Evolutionary conservation across 1,284 basidiomycete species (phyloP).

Genomic region (Trichosporon sp.): DNA sequence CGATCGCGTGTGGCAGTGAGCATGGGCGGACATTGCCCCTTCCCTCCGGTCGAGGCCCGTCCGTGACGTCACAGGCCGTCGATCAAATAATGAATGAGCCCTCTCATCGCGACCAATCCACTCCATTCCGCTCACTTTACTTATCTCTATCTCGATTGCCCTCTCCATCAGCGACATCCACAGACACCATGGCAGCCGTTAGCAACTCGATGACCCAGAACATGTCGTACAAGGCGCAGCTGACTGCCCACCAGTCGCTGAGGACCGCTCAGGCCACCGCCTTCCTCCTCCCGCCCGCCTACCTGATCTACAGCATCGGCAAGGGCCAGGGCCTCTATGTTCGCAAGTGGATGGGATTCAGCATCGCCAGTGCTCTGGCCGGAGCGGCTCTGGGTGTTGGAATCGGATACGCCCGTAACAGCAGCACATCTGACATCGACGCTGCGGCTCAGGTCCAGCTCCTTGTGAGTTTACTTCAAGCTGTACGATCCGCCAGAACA

Average conservation of each 20-base stretch:
- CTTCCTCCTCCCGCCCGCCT: conserved; percentile 38
- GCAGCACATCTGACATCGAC: conserved; percentile 26
- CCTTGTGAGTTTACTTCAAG: conserved; percentile 32
- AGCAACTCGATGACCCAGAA: conserved; percentile 25
- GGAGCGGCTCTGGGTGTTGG: conserved; percentile 27
- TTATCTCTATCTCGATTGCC: background rate
- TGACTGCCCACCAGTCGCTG: conserved; percentile 31
- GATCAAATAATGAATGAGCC: background rate
- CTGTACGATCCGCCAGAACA: background rate
- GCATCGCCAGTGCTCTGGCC: conserved; percentile 21
- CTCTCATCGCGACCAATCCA: background rate
- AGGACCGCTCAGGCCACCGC: conserved; percentile 37
- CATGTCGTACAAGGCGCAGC: conserved; percentile 26
- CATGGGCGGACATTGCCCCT: background rate
- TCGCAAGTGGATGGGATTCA: conserved; percentile 27
- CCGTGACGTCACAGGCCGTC: background rate
- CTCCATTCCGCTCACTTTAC: background rate
- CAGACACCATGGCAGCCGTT: conserved; percentile 29
- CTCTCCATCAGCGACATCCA: background rate
- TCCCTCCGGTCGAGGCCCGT: background rate
- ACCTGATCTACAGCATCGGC: conserved; percentile 27
- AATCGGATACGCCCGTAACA: conserved; percentile 25
- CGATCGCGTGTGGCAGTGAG: too few relatives aligned
- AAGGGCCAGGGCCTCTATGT: conserved; percentile 7
- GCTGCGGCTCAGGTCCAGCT: conserved; percentile 28